phyloP scores from a whole-genome alignment of 2,329 filamentous ascomycete genomes.

The Apiospora hydei region DNA sequence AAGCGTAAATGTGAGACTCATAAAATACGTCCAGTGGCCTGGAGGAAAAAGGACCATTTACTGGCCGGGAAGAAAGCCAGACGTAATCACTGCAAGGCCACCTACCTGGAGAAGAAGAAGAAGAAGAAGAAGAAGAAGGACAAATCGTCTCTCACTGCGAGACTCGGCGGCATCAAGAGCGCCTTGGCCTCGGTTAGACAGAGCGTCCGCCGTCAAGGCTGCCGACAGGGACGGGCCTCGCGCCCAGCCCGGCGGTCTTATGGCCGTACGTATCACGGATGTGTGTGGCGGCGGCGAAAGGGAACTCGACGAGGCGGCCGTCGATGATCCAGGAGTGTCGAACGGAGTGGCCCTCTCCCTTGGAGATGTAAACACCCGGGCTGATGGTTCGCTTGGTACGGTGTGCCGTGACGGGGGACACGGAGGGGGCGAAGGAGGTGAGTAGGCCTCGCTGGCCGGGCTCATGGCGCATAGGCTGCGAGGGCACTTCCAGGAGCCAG shows the following conservation, averaged over 20 bases:
- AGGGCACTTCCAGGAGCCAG: slow-evolving; percentile 4
- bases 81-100: neutral
- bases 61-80: neutral
- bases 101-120: neutral
- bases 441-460: slow-evolving; percentile 14
- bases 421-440: neutral
- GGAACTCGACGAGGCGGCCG: slow-evolving; percentile 29
- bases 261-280: slow-evolving; percentile 8
- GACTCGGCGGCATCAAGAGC: neutral
- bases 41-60: neutral
- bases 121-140: too few relatives aligned
- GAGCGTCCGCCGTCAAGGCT: slow-evolving; percentile 3
- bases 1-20: neutral
- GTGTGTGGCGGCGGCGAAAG: slow-evolving; percentile 14
- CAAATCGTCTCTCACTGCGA: neutral
- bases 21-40: neutral
- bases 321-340: slow-evolving; percentile 29
- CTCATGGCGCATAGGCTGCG: slow-evolving; percentile 22
- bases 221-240: slow-evolving; percentile 1
- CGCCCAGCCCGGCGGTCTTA: slow-evolving; percentile 14
- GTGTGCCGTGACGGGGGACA: slow-evolving; percentile 27
- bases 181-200: neutral
- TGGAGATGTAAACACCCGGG: slow-evolving; percentile 29
- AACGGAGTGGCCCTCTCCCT: slow-evolving; percentile 28
- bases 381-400: slow-evolving; percentile 25